Evolutionary conservation across 1,284 basidiomycete species (phyloP).

Genomic region (Rhodofomes roseus): DNA sequence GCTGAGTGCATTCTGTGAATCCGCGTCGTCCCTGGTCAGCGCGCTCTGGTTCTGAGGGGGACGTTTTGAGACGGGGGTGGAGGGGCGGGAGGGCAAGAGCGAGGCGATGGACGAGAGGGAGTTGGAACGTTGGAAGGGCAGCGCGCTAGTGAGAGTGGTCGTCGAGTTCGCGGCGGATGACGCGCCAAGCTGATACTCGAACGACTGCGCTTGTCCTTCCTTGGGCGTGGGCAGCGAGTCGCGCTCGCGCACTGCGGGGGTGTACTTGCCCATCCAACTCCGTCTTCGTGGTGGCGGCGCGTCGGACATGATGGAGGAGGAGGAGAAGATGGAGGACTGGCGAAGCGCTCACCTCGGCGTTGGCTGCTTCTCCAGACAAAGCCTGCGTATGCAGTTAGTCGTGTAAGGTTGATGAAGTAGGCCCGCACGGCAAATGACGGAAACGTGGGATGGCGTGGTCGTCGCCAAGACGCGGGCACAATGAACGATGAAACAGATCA

Average conservation of each 20-base stretch:
- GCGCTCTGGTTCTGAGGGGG: constrained; percentile 25
- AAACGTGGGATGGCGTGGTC: constrained; percentile 1
- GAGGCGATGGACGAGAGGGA: constrained; percentile 29
- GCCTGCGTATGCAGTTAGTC: constrained; percentile 15
- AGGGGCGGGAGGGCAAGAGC: constrained; percentile 26
- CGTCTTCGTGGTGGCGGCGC: constrained; percentile 22
- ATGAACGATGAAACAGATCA: constrained; percentile 1
- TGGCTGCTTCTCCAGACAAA: constrained; percentile 22
- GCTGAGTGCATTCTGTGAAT: constrained; percentile 47
- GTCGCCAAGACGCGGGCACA: not conserved
- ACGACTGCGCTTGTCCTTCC: constrained; percentile 31
- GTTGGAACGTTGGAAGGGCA: constrained; percentile 26
- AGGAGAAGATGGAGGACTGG: constrained; percentile 7
- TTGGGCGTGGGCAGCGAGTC: constrained; percentile 27
- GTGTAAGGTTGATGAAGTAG: not conserved
- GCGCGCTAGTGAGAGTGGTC: constrained; percentile 12
- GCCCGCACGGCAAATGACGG: not conserved
- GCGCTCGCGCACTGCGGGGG: constrained; percentile 20
- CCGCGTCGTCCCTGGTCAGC: constrained; percentile 39
- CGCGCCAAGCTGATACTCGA: constrained; percentile 19
- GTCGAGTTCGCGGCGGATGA: constrained; percentile 14
- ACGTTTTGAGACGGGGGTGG: constrained; percentile 29
- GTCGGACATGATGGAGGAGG: constrained; percentile 22
- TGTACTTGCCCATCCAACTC: constrained; percentile 29
- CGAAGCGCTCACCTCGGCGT: constrained; percentile 28